These are phyloP conservation scores for Trametes cinnabarina DNA, from an alignment of 768 basidiomycete genomes.

Conservation along the genomic window DNA sequence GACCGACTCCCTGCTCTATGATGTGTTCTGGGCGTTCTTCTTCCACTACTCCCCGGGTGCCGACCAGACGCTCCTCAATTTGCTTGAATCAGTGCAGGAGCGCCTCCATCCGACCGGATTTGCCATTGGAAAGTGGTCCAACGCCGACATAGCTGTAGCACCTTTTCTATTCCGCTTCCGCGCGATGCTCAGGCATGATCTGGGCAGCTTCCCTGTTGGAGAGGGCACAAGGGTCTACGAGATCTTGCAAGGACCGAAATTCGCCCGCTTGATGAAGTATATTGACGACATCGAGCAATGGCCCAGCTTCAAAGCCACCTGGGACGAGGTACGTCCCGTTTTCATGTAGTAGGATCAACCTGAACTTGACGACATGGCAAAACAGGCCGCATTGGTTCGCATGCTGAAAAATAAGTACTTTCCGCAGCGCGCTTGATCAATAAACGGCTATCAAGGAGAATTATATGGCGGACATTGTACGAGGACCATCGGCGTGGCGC, in stretches of 20 bases:
- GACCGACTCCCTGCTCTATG: slow-evolving; percentile 41
- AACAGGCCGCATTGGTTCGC: too few species aligned
- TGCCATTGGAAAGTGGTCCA: slow-evolving; percentile 46
- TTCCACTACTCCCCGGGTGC: slow-evolving; percentile 35
- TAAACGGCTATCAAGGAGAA: too few species aligned
- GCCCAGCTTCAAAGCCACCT: slow-evolving; percentile 55
- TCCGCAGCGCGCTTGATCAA: too few species aligned
- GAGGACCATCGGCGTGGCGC: too few species aligned
- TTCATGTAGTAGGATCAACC: too few species aligned
- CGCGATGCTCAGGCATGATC: slow-evolving; percentile 44
- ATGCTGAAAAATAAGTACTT: too few species aligned
- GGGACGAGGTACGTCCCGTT: slow-evolving; percentile 44
- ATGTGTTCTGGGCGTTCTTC: slow-evolving; percentile 32
- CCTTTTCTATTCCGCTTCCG: slow-evolving; percentile 57
- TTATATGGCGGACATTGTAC: too few species aligned
- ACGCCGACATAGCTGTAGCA: slow-evolving; percentile 58
- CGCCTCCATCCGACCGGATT: slow-evolving; percentile 49
- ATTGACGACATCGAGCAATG: slow-evolving; percentile 44
- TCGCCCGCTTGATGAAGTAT: slow-evolving; percentile 49
- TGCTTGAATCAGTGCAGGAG: slow-evolving; percentile 48
- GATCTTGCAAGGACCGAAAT: slow-evolving; percentile 44
- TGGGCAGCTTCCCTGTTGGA: slow-evolving; percentile 51
- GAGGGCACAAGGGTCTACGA: slow-evolving; percentile 44
- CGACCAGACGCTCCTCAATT: slow-evolving; percentile 38
- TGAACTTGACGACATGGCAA: too few species aligned